Evolutionary conservation across 805 yeast species (phyloP), one percentile per base, ranked within the genome.

Genomic region (Cyberlindnera euphorbiiphila): DNA sequence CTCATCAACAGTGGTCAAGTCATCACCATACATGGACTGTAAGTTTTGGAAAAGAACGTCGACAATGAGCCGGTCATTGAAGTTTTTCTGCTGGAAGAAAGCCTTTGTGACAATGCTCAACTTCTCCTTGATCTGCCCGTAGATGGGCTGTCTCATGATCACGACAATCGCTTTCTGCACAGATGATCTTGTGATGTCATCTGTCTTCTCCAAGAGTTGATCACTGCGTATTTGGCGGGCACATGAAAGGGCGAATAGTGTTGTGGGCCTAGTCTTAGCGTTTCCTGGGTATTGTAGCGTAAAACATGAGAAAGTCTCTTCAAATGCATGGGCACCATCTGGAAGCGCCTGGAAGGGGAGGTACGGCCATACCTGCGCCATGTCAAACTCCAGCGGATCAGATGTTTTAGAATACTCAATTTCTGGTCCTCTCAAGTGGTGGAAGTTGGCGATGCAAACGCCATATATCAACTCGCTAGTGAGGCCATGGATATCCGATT

Each of bases 321-420:
- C 95, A 56, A 81, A 91, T 16, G 89, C 71, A 59, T 93, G 98
- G 3, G 94, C 81, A 5, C 98, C 98, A 61, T 93, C 98, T 0
- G 98, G 98, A 16, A 93, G 65, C 2, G 96, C 95, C 57, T 89
- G 97, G 55, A 93, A 93, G 3, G 98, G 94, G 28, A 93, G 62
- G 53, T 81, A 78, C 9, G 93, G 88, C 89, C 96, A 93, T 14
- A 83, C 62, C 4, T 62, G 51, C 1, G 70, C 54, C 24, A 54
- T 43, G 12, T 59, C 50, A 19, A 55, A 56, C 16, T 62, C 62
- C 21, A 62, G 65, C 2, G 32, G 26, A n/a, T 37, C 43, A 14
- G 31, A 29, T n/a, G 28, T 10, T 10, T 43, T 34, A 87, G 96
- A 85, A 62, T 85, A 88, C 60, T 91, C 97, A 17, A 93, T 77